Conservation (phyloP, 2,329 filamentous ascomycete genomes). For the Geoglossum cookeanum region DNA sequence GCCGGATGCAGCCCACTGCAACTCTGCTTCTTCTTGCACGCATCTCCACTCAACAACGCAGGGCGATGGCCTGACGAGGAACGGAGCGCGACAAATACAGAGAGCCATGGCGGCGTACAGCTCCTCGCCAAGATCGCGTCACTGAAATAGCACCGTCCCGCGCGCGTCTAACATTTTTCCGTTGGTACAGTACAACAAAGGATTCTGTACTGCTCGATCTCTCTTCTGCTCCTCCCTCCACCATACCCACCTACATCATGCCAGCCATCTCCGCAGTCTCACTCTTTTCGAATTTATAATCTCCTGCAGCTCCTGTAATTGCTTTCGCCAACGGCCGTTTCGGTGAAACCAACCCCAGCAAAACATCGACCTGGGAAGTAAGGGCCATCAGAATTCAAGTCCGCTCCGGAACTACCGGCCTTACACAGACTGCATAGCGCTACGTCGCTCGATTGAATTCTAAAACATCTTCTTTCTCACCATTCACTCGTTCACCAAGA, state of each 20-base stretch:
- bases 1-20: too few relatives aligned
- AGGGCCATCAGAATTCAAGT: background rate
- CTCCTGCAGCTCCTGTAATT: background rate
- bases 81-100: background rate
- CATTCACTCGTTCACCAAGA: slow-evolving; percentile 10
- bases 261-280: background rate
- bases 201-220: background rate
- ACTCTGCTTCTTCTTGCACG: too few relatives aligned
- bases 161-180: background rate
- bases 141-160: background rate
- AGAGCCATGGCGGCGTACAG: background rate
- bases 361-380: background rate
- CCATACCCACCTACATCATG: background rate
- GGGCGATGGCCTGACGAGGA: background rate
- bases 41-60: background rate
- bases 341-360: background rate
- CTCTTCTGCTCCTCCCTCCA: background rate
- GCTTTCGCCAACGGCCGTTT: background rate
- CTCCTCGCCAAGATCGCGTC: background rate
- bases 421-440: background rate
- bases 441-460: background rate
- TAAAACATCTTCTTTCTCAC: background rate
- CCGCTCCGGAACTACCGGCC: background rate
- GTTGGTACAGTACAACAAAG: background rate
- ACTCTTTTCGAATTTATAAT: background rate